Evolutionary conservation across 495 filamentous ascomycete genomes (phyloP).

Genomic region (Darksidea phi): DNA sequence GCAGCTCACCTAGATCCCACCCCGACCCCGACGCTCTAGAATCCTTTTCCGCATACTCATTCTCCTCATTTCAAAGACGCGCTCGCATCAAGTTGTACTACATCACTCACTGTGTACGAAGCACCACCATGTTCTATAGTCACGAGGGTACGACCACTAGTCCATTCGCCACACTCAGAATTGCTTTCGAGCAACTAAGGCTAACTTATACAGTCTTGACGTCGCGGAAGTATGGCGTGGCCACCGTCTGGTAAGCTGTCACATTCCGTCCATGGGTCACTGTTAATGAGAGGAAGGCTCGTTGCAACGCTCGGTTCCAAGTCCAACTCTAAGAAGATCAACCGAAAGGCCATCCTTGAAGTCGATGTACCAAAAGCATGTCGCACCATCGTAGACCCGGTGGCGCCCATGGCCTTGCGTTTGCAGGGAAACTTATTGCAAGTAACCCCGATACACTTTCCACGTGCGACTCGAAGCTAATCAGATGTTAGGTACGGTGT

Average conservation of each 20-base stretch:
- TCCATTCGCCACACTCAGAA: constrained; percentile 5
- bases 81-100: neutral
- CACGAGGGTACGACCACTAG: constrained; percentile 73
- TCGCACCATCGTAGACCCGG: constrained; percentile 76
- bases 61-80: constrained; percentile 6
- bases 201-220: constrained; percentile 68
- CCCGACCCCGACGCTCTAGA: neutral
- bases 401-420: constrained; percentile 85
- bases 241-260: constrained; percentile 78
- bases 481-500: constrained; percentile 65
- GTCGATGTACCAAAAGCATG: constrained; percentile 87
- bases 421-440: constrained; percentile 86
- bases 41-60: neutral
- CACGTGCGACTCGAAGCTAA: neutral
- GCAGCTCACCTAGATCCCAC: constrained; percentile 8
- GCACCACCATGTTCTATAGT: constrained; percentile 79
- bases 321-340: constrained; percentile 69
- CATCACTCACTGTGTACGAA: neutral
- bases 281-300: constrained; percentile 58
- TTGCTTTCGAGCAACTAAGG: constrained; percentile 1
- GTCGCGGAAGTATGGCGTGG: constrained; percentile 82
- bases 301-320: constrained; percentile 84
- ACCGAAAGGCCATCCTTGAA: constrained; percentile 81
- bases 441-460: constrained; percentile 25
- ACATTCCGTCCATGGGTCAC: neutral